Percentiles rank a stretch among this genome's conserved stretches.
Conservation (phyloP, 345 rosid genomes). For the Eucalyptus cloeziana region DNA sequence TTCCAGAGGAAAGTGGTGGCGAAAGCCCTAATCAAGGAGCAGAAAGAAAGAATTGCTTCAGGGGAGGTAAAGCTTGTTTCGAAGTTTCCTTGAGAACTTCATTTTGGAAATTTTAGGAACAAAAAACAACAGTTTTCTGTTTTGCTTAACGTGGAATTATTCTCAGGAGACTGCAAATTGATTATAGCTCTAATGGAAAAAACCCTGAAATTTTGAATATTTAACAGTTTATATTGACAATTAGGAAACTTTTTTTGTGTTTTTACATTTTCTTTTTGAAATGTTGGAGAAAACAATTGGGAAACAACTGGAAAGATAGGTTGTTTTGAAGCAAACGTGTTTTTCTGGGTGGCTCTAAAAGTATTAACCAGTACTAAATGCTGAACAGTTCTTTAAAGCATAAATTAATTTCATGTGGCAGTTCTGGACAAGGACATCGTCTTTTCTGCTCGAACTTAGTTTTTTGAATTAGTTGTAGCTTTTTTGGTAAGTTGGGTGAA, state of each 20-base stretch:
- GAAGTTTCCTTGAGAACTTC: neutral
- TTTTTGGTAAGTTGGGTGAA: neutral
- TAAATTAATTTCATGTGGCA: neutral
- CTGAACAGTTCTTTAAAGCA: neutral
- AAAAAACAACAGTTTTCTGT: neutral
- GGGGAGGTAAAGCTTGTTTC: conserved; percentile 25
- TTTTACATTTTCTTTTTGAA: neutral
- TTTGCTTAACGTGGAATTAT: neutral
- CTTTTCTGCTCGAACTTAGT: neutral
- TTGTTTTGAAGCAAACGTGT: neutral
- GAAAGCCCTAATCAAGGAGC: conserved; percentile 46
- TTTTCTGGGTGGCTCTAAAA: neutral
- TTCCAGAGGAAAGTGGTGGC: conserved; percentile 47
- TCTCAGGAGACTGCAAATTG: neutral
- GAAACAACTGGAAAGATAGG: neutral
- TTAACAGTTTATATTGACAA: neutral
- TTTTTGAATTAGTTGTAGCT: neutral
- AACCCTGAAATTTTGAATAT: neutral
- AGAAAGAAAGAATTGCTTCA: conserved; percentile 31
- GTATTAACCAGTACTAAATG: neutral
- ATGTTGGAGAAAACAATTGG: neutral
- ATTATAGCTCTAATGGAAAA: neutral
- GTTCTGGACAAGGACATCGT: neutral
- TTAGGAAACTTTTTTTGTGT: too few relatives aligned
- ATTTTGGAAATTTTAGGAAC: neutral